A percentile compares a stretch with the other conserved stretches of the same genome.
Conservation (phyloP, 768 basidiomycete species). For the Pleurotus tuoliensis region DNA sequence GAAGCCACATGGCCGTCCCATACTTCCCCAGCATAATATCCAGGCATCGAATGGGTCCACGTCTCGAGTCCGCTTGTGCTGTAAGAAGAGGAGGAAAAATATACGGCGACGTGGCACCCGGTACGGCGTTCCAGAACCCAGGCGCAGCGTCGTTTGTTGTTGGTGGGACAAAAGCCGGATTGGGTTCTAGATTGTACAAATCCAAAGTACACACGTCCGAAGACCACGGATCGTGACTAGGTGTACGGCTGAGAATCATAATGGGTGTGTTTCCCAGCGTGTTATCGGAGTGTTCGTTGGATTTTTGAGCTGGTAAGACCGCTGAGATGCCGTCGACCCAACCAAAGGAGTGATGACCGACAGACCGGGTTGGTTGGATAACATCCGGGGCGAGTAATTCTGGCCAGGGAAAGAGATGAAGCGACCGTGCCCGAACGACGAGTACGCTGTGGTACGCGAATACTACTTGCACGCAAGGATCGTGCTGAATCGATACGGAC, state of each 20-base stretch:
- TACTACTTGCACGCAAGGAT: constrained; percentile 50
- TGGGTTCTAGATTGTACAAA: constrained; percentile 43
- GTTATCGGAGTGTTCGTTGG: constrained; percentile 2
- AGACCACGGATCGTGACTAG: constrained; percentile 61
- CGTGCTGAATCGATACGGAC: constrained; percentile 27
- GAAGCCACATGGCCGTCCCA: constrained; percentile 63
- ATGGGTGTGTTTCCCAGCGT: background rate
- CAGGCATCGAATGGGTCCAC: constrained; percentile 52
- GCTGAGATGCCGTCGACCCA: constrained; percentile 64
- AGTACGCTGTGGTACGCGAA: constrained; percentile 45
- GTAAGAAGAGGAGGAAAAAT: constrained; percentile 45
- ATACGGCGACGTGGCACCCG: constrained; percentile 24
- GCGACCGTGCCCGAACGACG: constrained; percentile 55
- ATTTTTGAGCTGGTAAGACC: constrained; percentile 12
- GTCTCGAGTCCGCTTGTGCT: constrained; percentile 32
- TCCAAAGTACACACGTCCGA: constrained; percentile 43
- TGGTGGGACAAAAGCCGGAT: constrained; percentile 21
- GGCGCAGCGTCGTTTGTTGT: background rate
- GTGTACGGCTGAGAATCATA: constrained; percentile 54
- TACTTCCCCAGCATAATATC: constrained; percentile 48
- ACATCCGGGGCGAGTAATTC: constrained; percentile 20
- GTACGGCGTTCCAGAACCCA: background rate
- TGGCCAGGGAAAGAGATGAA: constrained; percentile 53
- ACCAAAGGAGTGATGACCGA: constrained; percentile 52
- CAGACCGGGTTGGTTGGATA: constrained; percentile 20